Evolutionary conservation across 352 stramenopile species (phyloP).

Genomic region (Pythium grandisporangium): DNA sequence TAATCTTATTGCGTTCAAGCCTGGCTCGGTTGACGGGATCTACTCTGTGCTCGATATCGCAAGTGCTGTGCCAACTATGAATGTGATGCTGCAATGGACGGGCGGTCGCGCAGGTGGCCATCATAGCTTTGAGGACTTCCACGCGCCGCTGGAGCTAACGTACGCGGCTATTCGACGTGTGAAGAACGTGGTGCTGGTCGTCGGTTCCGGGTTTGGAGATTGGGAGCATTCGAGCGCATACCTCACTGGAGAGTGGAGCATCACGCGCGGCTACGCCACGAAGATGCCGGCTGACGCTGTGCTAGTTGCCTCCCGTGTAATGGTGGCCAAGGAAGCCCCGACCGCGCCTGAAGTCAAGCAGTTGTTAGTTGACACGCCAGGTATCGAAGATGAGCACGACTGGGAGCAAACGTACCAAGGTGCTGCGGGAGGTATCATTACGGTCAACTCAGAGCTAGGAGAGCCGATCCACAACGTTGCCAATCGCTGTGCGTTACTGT

Average conservation of each 20-base stretch:
- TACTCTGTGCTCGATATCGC: conserved; percentile 73
- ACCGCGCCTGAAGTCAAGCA: conserved; percentile 79
- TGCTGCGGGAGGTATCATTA: conserved; percentile 61
- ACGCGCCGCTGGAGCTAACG: conserved; percentile 56
- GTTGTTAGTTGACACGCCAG: conserved; percentile 69
- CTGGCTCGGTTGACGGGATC: conserved; percentile 71
- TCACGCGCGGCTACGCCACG: conserved; percentile 26
- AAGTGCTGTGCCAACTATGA: conserved; percentile 39
- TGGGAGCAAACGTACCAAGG: conserved; percentile 78
- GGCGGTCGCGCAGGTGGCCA: conserved; percentile 76
- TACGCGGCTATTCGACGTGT: conserved; percentile 74
- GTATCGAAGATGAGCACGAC: conserved; percentile 56
- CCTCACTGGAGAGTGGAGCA: conserved; percentile 77
- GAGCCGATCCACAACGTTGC: conserved; percentile 83
- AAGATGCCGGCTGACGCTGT: conserved; percentile 83
- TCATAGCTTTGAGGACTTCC: conserved; percentile 87
- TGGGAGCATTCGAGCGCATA: conserved; percentile 76
- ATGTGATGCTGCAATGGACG: conserved; percentile 85
- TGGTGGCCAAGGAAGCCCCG: conserved; percentile 84
- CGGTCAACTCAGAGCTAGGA: conserved; percentile 76
- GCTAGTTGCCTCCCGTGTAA: conserved; percentile 72
- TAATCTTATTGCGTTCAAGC: conserved; percentile 80
- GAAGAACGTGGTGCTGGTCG: conserved; percentile 77
- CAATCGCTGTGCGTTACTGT: conserved; percentile 66
- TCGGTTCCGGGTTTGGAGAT: conserved; percentile 83